Evolutionary conservation across 2,329 filamentous ascomycete genomes (phyloP).

Genomic region (Colletotrichum sp.): DNA sequence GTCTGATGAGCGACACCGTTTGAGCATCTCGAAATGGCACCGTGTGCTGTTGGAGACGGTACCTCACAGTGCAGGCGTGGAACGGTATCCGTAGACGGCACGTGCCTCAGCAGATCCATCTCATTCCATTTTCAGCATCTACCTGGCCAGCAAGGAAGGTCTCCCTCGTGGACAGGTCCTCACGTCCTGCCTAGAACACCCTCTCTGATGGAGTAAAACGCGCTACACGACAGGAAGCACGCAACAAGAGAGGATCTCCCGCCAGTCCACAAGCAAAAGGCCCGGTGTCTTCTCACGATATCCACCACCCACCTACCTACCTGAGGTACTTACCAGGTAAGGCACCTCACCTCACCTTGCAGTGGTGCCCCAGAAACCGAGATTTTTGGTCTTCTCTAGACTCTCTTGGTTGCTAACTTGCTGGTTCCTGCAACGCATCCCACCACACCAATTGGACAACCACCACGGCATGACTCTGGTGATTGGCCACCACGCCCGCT

Average conservation of each 20-base stretch:
- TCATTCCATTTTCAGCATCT: not conserved
- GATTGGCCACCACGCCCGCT: not conserved
- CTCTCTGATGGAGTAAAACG: not conserved
- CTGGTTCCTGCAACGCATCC: conserved; percentile 3
- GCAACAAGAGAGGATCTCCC: not conserved
- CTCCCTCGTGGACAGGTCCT: not conserved
- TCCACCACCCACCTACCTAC: not conserved
- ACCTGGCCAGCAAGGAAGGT: not conserved
- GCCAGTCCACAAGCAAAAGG: not conserved
- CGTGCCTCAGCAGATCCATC: not conserved
- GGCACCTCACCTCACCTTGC: not conserved
- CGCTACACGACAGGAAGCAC: not conserved
- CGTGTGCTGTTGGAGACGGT: not conserved
- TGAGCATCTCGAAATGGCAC: not conserved
- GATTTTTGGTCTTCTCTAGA: not conserved
- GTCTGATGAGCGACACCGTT: not conserved
- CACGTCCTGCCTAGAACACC: not conserved
- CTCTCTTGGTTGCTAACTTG: not conserved
- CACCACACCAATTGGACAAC: not conserved
- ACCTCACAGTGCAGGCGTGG: too few relatives aligned
- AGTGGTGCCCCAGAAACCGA: conserved; percentile 9
- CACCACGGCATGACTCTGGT: not conserved
- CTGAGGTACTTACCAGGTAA: not conserved
- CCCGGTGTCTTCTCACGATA: not conserved
- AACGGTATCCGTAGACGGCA: not conserved